Evolutionary conservation across 192 early-diverging fungal genomes (phyloP), one percentile per base, ranked within the genome.

Genomic region (Dissophora ornata): DNA sequence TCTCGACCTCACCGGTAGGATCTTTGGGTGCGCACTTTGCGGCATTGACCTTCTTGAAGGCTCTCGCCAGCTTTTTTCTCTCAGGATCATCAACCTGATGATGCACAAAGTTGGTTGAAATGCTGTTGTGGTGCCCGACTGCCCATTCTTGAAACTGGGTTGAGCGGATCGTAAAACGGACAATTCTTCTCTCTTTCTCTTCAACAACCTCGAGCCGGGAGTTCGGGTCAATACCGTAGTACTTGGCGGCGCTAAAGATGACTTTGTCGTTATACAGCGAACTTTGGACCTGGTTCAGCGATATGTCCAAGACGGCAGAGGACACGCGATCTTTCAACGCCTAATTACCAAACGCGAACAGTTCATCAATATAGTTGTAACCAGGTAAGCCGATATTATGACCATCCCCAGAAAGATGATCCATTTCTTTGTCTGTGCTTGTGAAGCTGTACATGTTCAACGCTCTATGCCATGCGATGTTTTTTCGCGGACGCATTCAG

Each of bases 401-500:
- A 40, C n/a, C 55, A 38, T 18, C n/a, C 30, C 28, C 32, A 41
- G 7, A 41, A 41, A 57, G 55, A 57, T 57, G 55, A 41, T 33
- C 33, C 16, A 46, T 59, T 33, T 34, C 45, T 18, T 36, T 28
- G 47, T 21, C 59, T 29, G 24, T 64, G 50, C 36, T 53, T 24
- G 38, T 29, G 30, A 21, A 44, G 29, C 26, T 36, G 53, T 19
- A 36, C 63, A 66, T 66, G 52, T 46, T 34, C 36, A 6, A 38
- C 36, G 36, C 36, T 38, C 36, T 38, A 9, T 38, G 36, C 36
- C 36, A 38, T 13, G 36, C 26, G 32, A 68, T 42, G 66, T 68
- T 57, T 25, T 57, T 21, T 67, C 36, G 18, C 65, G 15, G 22
- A 50, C 10, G 65, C 65, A 67, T 38, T 34, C 65, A 50, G 65